A percentile compares a stretch with the other conserved stretches of the same genome.
These are phyloP conservation scores for Microdochium nivale DNA, from an alignment of 2,329 filamentous ascomycete genomes.

Conservation along the genomic window DNA sequence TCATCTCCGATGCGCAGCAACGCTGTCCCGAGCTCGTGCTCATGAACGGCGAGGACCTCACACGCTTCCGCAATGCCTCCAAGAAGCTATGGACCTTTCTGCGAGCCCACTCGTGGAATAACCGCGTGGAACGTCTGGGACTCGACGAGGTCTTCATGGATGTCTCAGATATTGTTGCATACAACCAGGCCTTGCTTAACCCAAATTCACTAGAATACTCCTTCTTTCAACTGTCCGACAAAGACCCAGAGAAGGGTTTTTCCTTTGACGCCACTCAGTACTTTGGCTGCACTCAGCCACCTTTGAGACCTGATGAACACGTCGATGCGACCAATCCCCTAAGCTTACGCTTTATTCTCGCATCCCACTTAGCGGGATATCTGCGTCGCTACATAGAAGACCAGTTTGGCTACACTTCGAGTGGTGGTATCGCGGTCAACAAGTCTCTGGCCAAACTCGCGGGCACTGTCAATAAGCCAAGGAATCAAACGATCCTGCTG, in stretches of 20 bases:
- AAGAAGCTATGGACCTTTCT: constrained; percentile 73
- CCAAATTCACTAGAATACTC: constrained; percentile 52
- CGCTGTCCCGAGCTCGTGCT: constrained; percentile 79
- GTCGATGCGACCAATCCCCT: constrained; percentile 25
- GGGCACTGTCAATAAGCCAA: constrained; percentile 78
- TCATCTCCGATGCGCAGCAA: constrained; percentile 71
- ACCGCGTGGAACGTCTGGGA: constrained; percentile 70
- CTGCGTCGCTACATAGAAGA: constrained; percentile 65
- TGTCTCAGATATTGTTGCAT: constrained; percentile 77
- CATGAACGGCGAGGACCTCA: constrained; percentile 78
- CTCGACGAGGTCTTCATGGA: constrained; percentile 88
- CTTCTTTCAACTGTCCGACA: constrained; percentile 69
- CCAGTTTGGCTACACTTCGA: constrained; percentile 75
- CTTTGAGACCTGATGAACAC: constrained; percentile 2
- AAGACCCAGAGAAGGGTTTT: constrained; percentile 76
- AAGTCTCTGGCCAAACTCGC: constrained; percentile 82
- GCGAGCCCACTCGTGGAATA: constrained; percentile 66
- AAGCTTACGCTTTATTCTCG: constrained; percentile 60
- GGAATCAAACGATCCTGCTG: constrained; percentile 76
- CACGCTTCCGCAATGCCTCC: constrained; percentile 76
- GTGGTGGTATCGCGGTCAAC: constrained; percentile 79
- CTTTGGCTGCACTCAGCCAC: constrained; percentile 47
- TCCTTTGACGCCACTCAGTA: constrained; percentile 62
- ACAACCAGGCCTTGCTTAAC: constrained; percentile 70
- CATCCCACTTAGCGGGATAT: constrained; percentile 71